These are phyloP conservation scores for Cladosporium sp. DNA, from an alignment of 2,329 filamentous ascomycete species.

Conservation along the genomic window DNA sequence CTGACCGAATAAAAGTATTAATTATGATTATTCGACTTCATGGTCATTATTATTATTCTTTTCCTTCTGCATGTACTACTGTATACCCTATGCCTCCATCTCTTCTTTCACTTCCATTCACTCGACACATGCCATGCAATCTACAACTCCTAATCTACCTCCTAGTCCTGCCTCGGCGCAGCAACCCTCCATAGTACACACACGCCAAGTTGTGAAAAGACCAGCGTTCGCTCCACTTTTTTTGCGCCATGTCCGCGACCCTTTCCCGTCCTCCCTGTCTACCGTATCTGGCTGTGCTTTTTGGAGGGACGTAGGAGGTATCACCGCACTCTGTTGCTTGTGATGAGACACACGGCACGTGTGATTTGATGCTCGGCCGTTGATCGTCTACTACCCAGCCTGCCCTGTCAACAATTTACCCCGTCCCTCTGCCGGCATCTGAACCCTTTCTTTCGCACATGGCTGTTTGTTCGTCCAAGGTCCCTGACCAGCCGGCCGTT, in stretches of 20 bases:
- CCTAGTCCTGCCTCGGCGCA: conserved; percentile 5
- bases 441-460: conserved; percentile 1
- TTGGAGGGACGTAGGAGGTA: too few relatives aligned
- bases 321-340: not conserved
- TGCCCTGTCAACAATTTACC: too few relatives aligned
- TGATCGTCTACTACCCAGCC: too few relatives aligned
- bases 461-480: too few relatives aligned
- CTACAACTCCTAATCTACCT: too few relatives aligned
- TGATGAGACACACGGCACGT: conserved; percentile 12
- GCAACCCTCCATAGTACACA: not conserved
- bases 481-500: conserved; percentile 4
- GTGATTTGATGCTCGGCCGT: not conserved
- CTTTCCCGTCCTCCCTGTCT: not conserved
- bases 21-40: too few relatives aligned
- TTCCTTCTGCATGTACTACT: too few relatives aligned
- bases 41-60: too few relatives aligned
- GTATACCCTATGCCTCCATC: not conserved
- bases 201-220: conserved; percentile 10
- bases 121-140: too few relatives aligned
- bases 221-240: conserved; percentile 2
- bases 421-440: conserved; percentile 9
- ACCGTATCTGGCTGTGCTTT: too few relatives aligned
- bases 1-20: too few relatives aligned
- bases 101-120: too few relatives aligned
- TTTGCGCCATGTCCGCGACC: not conserved